Evolutionary conservation across 495 filamentous ascomycete species (phyloP).

Genomic region (Podospora sp.): DNA sequence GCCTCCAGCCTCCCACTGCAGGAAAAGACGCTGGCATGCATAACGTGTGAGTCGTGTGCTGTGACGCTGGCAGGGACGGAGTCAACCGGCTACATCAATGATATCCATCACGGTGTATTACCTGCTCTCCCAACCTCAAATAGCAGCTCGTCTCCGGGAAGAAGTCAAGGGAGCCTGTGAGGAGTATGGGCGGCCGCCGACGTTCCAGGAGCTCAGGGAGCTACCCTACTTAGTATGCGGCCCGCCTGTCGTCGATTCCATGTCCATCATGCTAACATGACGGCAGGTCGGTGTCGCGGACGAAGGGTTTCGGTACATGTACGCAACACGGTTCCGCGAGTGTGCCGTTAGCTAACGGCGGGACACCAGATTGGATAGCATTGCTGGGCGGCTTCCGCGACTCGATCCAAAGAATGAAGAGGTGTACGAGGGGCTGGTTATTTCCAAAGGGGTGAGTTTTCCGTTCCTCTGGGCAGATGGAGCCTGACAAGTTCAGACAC

Average conservation of each 20-base stretch:
- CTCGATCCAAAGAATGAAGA: constrained; percentile 19
- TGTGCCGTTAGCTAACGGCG: too few relatives aligned
- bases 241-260: background rate
- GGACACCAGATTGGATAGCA: too few relatives aligned
- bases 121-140: constrained; percentile 35
- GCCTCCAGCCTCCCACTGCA: constrained; percentile 31
- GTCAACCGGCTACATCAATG: background rate
- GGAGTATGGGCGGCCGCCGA: constrained; percentile 19
- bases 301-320: too few relatives aligned
- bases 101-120: constrained; percentile 30
- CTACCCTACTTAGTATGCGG: constrained; percentile 29
- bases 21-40: constrained; percentile 22
- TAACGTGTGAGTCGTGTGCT: background rate
- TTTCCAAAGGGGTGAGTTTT: constrained; percentile 31
- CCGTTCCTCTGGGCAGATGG: background rate
- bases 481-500: background rate
- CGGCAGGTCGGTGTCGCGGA: too few relatives aligned
- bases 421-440: constrained; percentile 38
- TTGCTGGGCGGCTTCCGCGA: constrained; percentile 14
- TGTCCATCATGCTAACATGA: background rate
- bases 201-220: constrained; percentile 30
- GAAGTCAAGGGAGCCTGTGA: constrained; percentile 34
- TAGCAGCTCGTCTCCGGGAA: constrained; percentile 28
- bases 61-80: background rate
- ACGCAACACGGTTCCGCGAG: too few relatives aligned